These are phyloP conservation scores for Meyerozyma guilliermondii DNA, from an alignment of 1,139 yeast genomes.

Conservation along the genomic window DNA sequence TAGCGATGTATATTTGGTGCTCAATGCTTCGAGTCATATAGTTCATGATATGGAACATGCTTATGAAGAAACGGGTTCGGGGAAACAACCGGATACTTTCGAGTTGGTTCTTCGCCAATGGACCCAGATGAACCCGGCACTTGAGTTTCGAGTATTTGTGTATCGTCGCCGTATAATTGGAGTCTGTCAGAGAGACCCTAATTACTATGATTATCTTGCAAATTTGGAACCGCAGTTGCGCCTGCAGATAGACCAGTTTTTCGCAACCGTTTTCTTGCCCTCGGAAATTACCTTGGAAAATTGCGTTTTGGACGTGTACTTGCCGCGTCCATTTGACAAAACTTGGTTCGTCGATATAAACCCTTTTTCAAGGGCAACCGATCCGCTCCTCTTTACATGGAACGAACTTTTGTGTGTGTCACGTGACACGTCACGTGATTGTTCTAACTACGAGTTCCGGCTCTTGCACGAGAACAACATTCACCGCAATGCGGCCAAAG, in stretches of 20 bases:
- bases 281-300: background rate
- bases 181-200: constrained; percentile 79
- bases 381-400: constrained; percentile 79
- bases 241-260: constrained; percentile 28
- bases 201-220: constrained; percentile 67
- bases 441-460: constrained; percentile 48
- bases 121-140: constrained; percentile 77
- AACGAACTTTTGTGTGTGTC: constrained; percentile 47
- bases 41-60: constrained; percentile 79
- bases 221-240: constrained; percentile 41
- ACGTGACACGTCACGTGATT: constrained; percentile 15
- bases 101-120: constrained; percentile 79
- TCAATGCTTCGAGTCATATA: constrained; percentile 84
- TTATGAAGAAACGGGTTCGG: constrained; percentile 38
- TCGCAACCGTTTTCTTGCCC: constrained; percentile 40
- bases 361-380: constrained; percentile 76
- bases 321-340: constrained; percentile 67
- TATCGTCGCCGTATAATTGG: constrained; percentile 59
- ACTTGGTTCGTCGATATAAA: constrained; percentile 78
- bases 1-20: constrained; percentile 69
- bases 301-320: constrained; percentile 67
- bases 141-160: constrained; percentile 86
- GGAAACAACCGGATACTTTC: constrained; percentile 18
- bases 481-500: constrained; percentile 71
- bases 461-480: constrained; percentile 63